Evolutionary conservation across 1,284 basidiomycete species (phyloP).

Genomic region (Earliella scabrosa): DNA sequence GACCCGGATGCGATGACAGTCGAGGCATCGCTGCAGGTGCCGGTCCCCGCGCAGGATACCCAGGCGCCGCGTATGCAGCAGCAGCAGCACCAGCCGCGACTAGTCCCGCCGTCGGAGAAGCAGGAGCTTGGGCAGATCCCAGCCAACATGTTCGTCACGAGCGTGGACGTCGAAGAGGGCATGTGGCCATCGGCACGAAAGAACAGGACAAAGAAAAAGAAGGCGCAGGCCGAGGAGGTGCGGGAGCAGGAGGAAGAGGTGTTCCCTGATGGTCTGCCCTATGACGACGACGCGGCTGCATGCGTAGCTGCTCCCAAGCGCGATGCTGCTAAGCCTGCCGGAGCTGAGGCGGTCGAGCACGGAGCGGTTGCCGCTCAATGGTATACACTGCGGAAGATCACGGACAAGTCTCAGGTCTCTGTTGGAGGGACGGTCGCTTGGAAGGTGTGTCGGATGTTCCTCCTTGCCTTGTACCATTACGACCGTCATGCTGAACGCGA

Average conservation of each 20-base stretch:
- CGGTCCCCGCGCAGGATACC: too few relatives aligned
- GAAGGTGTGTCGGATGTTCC: conserved; percentile 50
- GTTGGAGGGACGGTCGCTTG: conserved; percentile 49
- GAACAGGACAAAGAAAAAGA: conserved; percentile 20
- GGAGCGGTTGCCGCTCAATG: conserved; percentile 44
- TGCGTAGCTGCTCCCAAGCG: neutral
- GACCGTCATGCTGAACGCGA: neutral
- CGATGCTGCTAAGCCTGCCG: neutral
- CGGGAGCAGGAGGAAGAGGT: conserved; percentile 14
- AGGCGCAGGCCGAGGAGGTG: conserved; percentile 5
- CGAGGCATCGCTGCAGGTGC: conserved; percentile 20
- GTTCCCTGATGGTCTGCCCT: conserved; percentile 24
- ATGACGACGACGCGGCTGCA: conserved; percentile 23
- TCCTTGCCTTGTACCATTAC: neutral
- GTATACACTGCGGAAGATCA: conserved; percentile 40
- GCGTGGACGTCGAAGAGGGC: conserved; percentile 65
- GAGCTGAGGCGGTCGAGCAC: conserved; percentile 40
- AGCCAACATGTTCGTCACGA: conserved; percentile 66
- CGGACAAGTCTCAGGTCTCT: conserved; percentile 35
- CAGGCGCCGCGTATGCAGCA: conserved; percentile 40
- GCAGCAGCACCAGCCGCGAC: conserved; percentile 31
- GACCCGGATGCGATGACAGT: conserved; percentile 11
- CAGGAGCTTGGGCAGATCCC: conserved; percentile 55
- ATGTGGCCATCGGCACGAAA: conserved; percentile 29
- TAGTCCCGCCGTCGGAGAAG: conserved; percentile 70